Percentiles rank a stretch among this genome's conserved stretches.
Evolutionary conservation across 768 basidiomycete genomes (phyloP).

Genomic region (Rhizopogon vesiculosus): DNA sequence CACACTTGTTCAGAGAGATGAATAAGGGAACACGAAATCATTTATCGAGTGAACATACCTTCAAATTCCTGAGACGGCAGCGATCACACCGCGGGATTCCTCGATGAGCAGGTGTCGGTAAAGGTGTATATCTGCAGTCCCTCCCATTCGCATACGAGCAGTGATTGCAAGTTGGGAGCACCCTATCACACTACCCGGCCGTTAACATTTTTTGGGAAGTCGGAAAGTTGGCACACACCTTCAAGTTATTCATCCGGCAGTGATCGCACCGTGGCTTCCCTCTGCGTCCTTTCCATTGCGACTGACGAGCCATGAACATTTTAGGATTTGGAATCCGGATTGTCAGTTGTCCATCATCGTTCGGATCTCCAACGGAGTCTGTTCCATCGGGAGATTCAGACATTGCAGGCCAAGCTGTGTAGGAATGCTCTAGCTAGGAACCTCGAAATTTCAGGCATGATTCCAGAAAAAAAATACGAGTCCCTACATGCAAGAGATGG

Average conservation of each 20-base stretch:
- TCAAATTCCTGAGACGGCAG: constrained; percentile 62
- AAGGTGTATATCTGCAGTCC: constrained; percentile 68
- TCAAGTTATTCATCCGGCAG: constrained; percentile 67
- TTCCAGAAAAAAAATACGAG: neutral
- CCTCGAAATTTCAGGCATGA: neutral
- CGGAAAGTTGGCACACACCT: constrained; percentile 38
- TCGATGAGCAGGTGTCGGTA: constrained; percentile 71
- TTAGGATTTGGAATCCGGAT: constrained; percentile 67
- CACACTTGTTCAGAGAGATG: constrained; percentile 42
- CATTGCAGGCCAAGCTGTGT: constrained; percentile 13
- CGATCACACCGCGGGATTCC: constrained; percentile 73
- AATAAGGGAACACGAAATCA: neutral
- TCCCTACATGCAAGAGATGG: neutral
- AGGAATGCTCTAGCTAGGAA: neutral
- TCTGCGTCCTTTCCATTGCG: constrained; percentile 70
- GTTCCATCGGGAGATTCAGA: constrained; percentile 33
- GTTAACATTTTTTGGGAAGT: constrained; percentile 8
- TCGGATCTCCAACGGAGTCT: constrained; percentile 34
- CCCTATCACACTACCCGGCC: constrained; percentile 56
- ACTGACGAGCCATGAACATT: constrained; percentile 63
- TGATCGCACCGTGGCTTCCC: constrained; percentile 74
- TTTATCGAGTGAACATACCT: constrained; percentile 35
- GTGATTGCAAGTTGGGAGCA: constrained; percentile 67
- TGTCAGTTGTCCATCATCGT: constrained; percentile 51
- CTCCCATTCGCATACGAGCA: constrained; percentile 61